A percentile compares a stretch with the other conserved stretches of the same genome.
phyloP scores from a whole-genome alignment of 1,139 yeast genomes.

The Wickerhamiella infanticola region DNA sequence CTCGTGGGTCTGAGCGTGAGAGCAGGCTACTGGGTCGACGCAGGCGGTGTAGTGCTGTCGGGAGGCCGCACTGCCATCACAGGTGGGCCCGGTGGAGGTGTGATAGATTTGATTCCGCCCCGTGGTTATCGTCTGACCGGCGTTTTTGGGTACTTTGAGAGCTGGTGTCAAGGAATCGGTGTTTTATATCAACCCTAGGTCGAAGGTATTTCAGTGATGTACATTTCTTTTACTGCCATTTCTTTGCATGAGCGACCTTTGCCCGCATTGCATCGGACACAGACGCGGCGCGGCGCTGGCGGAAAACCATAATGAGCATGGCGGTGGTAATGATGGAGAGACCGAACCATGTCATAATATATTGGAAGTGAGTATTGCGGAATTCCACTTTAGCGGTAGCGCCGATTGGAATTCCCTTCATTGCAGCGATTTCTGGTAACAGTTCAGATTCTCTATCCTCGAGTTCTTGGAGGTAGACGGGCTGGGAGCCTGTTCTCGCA shows the following conservation, averaged over 20 bases:
- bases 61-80: conserved; percentile 25
- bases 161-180: conserved; percentile 67
- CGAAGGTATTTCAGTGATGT: not conserved
- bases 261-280: conserved; percentile 8
- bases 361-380: conserved; percentile 82
- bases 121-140: conserved; percentile 45
- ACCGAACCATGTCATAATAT: conserved; percentile 90
- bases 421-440: conserved; percentile 25
- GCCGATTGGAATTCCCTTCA: conserved; percentile 85
- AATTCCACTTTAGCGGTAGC: conserved; percentile 62
- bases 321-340: conserved; percentile 56
- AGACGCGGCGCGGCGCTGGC: conserved; percentile 10
- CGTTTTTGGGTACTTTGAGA: conserved; percentile 45
- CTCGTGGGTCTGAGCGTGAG: conserved; percentile 48
- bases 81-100: conserved; percentile 54
- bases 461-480: conserved; percentile 65
- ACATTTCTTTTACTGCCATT: conserved; percentile 13
- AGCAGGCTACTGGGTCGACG: conserved; percentile 84
- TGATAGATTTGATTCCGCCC: conserved; percentile 46
- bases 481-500: conserved; percentile 45
- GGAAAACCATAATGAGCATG: conserved; percentile 41
- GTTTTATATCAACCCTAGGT: conserved; percentile 28
- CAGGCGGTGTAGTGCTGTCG: conserved; percentile 48
- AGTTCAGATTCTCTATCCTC: conserved; percentile 41
- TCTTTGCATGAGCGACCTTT: conserved; percentile 20